Base-by-base conservation (phyloP, 2,329 filamentous ascomycete genomes). In the Aureobasidium sp. region DNA sequence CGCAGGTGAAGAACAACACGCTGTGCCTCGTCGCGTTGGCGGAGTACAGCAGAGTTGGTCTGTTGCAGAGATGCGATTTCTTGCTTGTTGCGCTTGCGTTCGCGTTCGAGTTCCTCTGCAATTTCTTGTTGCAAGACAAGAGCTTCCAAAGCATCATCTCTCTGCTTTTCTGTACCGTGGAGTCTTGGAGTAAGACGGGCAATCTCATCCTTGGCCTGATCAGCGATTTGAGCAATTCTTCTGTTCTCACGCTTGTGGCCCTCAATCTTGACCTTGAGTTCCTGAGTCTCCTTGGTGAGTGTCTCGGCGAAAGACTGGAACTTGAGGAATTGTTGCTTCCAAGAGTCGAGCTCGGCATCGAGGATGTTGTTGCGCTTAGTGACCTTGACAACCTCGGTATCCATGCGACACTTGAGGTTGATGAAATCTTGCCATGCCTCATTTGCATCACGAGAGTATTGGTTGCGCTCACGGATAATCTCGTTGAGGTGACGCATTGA, bases 401-500 rank as follows among this genome's bases (percentile, higher is more conserved):
- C 94, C 94, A 99, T 96, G 70, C 94, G 90, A 58, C 92, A 91
- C 83, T 99, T 99, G 71, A 99, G 89, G 77, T 97, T 99, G 79
- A 99, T 99, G 72, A 97, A 99, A 75, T 99, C 94, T 76, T 99
- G 94, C 94, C 94, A 99, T 53, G 94, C 94, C 76, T 99, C 94
- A 71, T 95, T 84, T 5, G 94, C 94, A 76, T 99, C 94, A 65
- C 94, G 88, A 32, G 94, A 97, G 80, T 99, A 99, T 76, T 99
- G 94, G 75, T 99, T 99, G 66, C 94, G 87, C 79, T 99, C 94
- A 62, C 94, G 88, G 27, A 97, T 91, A 74, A 99, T 97, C 79
- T 99, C 94, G 73, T 99, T 99, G 48, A 99, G 83, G 71, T 99
- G 94, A 68, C 94, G 87, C 90, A 97, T 96, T 0, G 94, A 99